Percentiles rank a stretch among this genome's conserved stretches.
Evolutionary conservation across 305 asterid species (phyloP).

Genomic region (Solanum aculeatissimum): DNA sequence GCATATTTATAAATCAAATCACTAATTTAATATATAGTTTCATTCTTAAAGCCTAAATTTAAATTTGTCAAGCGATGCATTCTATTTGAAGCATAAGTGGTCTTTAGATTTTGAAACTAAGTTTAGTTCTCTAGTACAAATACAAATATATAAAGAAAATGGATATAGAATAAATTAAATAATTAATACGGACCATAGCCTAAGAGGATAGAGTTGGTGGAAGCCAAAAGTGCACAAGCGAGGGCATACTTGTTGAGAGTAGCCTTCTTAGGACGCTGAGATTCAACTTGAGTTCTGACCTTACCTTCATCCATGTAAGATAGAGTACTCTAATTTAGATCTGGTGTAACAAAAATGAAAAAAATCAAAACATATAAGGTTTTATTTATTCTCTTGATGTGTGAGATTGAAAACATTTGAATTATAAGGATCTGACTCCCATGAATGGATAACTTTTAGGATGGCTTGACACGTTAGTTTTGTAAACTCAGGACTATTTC

Average conservation of each 20-base stretch:
- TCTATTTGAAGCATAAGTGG: too few relatives aligned
- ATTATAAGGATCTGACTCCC: neutral
- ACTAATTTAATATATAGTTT: neutral
- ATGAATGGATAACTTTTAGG: neutral
- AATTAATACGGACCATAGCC: conserved; percentile 48
- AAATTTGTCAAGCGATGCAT: too few relatives aligned
- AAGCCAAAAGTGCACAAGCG: conserved; percentile 65
- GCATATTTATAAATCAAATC: neutral
- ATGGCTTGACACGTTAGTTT: neutral
- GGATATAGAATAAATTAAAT: neutral
- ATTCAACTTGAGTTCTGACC: neutral
- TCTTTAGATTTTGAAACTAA: neutral
- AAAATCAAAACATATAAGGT: neutral
- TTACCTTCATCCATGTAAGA: neutral
- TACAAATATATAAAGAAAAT: too few relatives aligned
- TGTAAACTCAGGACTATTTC: neutral
- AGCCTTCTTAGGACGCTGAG: conserved; percentile 1
- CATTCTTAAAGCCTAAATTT: neutral
- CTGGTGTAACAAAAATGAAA: neutral
- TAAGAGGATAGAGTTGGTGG: conserved; percentile 71
- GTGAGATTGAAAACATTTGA: neutral
- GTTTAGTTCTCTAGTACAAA: neutral
- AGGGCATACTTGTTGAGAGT: conserved; percentile 51
- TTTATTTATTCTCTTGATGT: neutral
- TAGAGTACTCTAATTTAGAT: neutral